Evolutionary conservation across 1,284 basidiomycete genomes (phyloP), one percentile per base, ranked within the genome.

Genomic region (Peniophora sp.): DNA sequence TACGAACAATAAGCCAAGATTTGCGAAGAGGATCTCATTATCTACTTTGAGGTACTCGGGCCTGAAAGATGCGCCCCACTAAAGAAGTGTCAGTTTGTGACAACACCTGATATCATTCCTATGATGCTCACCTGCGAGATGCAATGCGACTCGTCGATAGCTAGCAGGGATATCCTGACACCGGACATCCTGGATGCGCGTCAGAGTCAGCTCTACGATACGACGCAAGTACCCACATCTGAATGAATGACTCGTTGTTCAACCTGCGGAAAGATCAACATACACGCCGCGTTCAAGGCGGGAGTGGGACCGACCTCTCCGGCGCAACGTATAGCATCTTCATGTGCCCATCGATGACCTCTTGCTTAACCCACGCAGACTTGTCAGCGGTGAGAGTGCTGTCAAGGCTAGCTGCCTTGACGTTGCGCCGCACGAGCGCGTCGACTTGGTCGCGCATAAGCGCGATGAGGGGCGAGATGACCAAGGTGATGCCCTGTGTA

Each of bases 101-200:
- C 15, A 17, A 41, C 37, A n/a, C 8, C 18, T 20, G 37, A n/a
- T n/a, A n/a, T n/a, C n/a, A n/a, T n/a, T n/a, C n/a, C n/a, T n/a
- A n/a, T 20, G 3, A 23, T 24, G n/a, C 57, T 41, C 48, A 64
- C 67, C 55, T 67, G 66, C 2, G 62, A 72, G 48, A 85, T 78
- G 59, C 84, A 86, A 60, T 88, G 84, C 1, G 83, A 81, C 60
- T 88, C 84, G 61, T 87, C 85, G 22, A 87, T 71, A 0, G 86
- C 83, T 52, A 87, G 80, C 5, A 88, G 70, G 1, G 84, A 83
- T 17, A 89, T 72, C 52, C 70, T 71, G 6, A 76, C 70, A 18
- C 69, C 62, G 5, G 61, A 58, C 61, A 84, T 72, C 57, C 27
- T 32, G 12, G 12, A n/a, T n/a, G n/a, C n/a, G n/a, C n/a, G n/a